Evolutionary conservation across 1,284 basidiomycete species (phyloP).

Genomic region (Leccinum subatratum): DNA sequence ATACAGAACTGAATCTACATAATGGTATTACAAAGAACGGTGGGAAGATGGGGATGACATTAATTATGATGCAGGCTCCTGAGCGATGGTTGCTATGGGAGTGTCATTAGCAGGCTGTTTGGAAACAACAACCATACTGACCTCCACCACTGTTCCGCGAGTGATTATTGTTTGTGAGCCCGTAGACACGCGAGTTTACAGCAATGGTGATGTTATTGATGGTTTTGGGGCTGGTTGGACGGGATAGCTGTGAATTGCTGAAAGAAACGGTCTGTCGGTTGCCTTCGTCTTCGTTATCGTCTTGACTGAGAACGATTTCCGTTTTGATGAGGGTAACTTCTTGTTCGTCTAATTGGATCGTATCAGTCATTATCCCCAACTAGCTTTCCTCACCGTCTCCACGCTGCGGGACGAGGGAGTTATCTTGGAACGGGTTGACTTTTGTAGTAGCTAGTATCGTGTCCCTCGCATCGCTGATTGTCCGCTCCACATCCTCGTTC

Average conservation of each 20-base stretch:
- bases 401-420: background rate
- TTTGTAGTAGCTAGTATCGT: background rate
- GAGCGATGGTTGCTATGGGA: conserved; percentile 7
- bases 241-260: background rate
- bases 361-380: background rate
- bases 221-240: conserved; percentile 7
- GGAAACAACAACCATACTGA: background rate
- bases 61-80: conserved; percentile 7
- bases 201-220: background rate
- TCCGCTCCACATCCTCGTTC: background rate
- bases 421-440: background rate
- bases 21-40: too few species aligned
- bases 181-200: conserved; percentile 2
- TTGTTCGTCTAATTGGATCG: background rate
- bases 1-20: background rate
- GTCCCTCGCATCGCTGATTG: conserved; percentile 5
- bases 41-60: background rate
- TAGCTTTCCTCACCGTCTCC: background rate
- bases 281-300: background rate
- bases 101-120: conserved; percentile 1
- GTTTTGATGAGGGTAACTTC: conserved; percentile 6
- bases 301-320: conserved; percentile 8
- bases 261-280: background rate
- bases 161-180: background rate
- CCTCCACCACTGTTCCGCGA: conserved; percentile 8